Percentiles rank a stretch among this genome's conserved stretches.
Conservation (phyloP, 306 rosid species). For the Castanea mollissima region DNA sequence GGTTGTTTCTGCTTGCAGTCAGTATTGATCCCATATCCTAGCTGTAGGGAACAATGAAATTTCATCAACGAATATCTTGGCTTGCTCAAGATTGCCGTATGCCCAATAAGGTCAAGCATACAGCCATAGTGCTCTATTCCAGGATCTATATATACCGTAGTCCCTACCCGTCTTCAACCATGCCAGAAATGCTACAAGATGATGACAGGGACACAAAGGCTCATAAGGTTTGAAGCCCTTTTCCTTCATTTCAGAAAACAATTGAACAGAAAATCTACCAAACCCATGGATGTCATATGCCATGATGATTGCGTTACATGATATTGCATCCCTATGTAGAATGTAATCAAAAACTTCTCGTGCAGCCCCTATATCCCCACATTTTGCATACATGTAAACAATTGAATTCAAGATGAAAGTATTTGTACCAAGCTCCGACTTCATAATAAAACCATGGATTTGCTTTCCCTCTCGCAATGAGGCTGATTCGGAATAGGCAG, state of each 20-base stretch:
- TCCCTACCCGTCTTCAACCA: conserved; percentile 44
- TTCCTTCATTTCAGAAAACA: conserved; percentile 42
- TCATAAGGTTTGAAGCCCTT: conserved; percentile 39
- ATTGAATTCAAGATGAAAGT: conserved; percentile 45
- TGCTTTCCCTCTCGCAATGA: conserved; percentile 46
- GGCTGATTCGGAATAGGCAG: conserved; percentile 45
- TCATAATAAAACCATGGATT: conserved; percentile 47
- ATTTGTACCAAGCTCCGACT: conserved; percentile 32
- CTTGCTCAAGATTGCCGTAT: conserved; percentile 39
- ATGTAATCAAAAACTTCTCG: conserved; percentile 38
- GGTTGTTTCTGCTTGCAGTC: conserved; percentile 46
- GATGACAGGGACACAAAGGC: conserved; percentile 52
- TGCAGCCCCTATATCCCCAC: conserved; percentile 41
- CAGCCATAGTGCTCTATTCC: conserved; percentile 62
- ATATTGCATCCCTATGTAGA: conserved; percentile 36
- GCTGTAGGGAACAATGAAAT: conserved; percentile 50
- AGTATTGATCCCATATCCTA: conserved; percentile 57
- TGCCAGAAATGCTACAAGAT: conserved; percentile 55
- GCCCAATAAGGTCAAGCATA: conserved; percentile 55
- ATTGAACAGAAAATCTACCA: conserved; percentile 39
- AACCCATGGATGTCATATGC: conserved; percentile 60
- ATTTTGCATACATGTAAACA: conserved; percentile 50
- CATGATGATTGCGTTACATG: conserved; percentile 59
- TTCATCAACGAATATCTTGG: conserved; percentile 46
- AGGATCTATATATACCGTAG: conserved; percentile 43